Evolutionary conservation across 176 grass and related monocot species (phyloP), one percentile per base, ranked within the genome.

Genomic region (Miscanthus lutarioriparius): DNA sequence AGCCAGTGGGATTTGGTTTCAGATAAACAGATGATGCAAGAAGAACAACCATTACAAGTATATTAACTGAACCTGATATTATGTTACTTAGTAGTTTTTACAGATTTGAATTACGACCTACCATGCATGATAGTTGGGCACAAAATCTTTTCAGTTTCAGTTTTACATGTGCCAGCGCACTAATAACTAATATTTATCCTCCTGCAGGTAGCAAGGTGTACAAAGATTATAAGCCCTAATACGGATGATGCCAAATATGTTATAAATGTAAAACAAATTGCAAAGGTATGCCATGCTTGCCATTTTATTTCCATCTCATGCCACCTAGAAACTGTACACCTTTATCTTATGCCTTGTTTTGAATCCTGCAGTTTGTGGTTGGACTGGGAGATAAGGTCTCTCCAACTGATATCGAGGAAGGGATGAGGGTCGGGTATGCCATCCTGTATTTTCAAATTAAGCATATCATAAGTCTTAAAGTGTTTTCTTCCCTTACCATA

Each of bases 201-300:
- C 80, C 27, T 75, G 70, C 65, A 97, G 95, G 92, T 98, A 44
- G 92, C 95, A 76, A 98, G 95, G 74, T 97, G 95, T 74, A 97
- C 95, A 20, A 97, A 97, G 81, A 97, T 97, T 80, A 97, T 97
- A 77, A 97, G 74, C 75, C 95, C 95, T 25, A 98, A 98, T 28
- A 98, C 92, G 9, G 92, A 98, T 10, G 95, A 98, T 85, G 95
- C 92, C 11, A 98, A 98, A 41, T 98, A 98, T 80, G 87, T 98
- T 80, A 98, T 98, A 68, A 98, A 98, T 88, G 95, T 98, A 4
- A 98, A 98, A 73, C 95, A 98, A 91, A 98, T 98, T 85, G 95
- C 92, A 51, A 98, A 93, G 92, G 95, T 95, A 95, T 13, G 28
- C 10, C n/a, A 30, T 74, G 16, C 25, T 36, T 84, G 20, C 25